Evolutionary conservation across 208 protist genomes (phyloP), one percentile per base, ranked within the genome.

Genomic region (Leishmania gerbilli): DNA sequence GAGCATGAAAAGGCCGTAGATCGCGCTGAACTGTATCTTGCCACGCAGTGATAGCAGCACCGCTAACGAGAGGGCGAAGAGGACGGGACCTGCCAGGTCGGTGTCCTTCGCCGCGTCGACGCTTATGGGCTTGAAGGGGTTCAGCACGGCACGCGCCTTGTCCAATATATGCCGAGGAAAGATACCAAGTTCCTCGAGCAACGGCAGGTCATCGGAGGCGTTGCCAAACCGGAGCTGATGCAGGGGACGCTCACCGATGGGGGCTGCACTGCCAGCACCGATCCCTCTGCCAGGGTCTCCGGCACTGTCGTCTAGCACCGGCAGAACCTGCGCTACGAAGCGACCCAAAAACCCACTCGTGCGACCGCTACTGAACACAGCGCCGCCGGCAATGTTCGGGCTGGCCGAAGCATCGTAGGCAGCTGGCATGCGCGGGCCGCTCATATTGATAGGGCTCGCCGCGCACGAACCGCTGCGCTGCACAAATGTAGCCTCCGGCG

Each of bases 141-240:
- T 95, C 69, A 97, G 80, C 69, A 95, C 91, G 31, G 87, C 83
- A 4, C 88, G 67, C 13, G 92, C 88, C 76, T 93, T 92, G 42
- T 72, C 76, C 9, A 87, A n/a, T 67, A 97, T 96, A 69, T 89
- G 83, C 21, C 83, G 72, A 0, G 91, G 92, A 17, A 88, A 87
- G 34, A 97, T 91, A 27, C 92, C 92, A 24, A 97, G 88, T 79
- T 97, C 94, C 78, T 95, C 89, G 21, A 96, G 87, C 55, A 97
- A 81, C 53, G 94, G 94, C 24, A 95, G 75, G 74, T 97, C 94
- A 69, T 97, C 93, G 53, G 90, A 90, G 3, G 90, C 90, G 85
- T 86, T 90, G n/a, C 93, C 94, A 80, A 97, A 97, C 40, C 94
- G 94, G 4, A 80, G 82, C 74, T 95, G 92, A 76, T 97, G 79